A percentile compares a stretch with the other conserved stretches of the same genome.
Evolutionary conservation across 139 green algal species (phyloP).

Genomic region (Desmodesmus armatus): DNA sequence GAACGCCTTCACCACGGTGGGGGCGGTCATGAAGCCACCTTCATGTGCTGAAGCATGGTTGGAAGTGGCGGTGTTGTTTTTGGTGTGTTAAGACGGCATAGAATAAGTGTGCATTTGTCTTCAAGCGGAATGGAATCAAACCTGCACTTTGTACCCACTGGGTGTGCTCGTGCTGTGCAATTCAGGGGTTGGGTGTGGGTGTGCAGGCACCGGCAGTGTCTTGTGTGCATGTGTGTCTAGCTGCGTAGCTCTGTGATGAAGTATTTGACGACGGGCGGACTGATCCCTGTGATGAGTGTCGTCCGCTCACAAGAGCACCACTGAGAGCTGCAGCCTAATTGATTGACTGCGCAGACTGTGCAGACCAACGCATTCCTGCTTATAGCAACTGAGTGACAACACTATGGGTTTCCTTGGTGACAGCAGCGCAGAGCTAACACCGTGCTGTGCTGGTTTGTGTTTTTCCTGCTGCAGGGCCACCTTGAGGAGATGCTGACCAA

Average conservation of each 20-base stretch:
- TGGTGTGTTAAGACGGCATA: too few relatives aligned
- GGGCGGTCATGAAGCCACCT: neutral
- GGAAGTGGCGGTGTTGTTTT: neutral
- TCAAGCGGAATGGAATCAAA: too few relatives aligned
- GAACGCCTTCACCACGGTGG: too few relatives aligned
- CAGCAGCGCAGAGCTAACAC: too few relatives aligned
- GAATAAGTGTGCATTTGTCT: too few relatives aligned
- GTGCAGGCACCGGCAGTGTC: neutral
- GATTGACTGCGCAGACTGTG: too few relatives aligned
- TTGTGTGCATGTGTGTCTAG: slow-evolving; percentile 11
- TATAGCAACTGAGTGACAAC: too few relatives aligned
- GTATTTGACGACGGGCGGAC: slow-evolving; percentile 83
- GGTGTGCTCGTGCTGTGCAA: too few relatives aligned
- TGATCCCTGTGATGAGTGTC: slow-evolving; percentile 82
- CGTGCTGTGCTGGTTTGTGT: too few relatives aligned
- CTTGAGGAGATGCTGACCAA: slow-evolving; percentile 63
- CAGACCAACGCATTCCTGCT: too few relatives aligned
- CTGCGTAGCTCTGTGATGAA: slow-evolving; percentile 69
- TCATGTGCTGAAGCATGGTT: neutral
- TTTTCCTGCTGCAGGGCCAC: slow-evolving; percentile 61
- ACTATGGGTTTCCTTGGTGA: too few relatives aligned
- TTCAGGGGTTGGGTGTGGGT: neutral
- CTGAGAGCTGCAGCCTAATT: slow-evolving; percentile 28
- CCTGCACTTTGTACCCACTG: too few relatives aligned
- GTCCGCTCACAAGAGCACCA: slow-evolving; percentile 49